Conservation (phyloP, 1,284 basidiomycete genomes). For the Coriolopsis trogii region DNA sequence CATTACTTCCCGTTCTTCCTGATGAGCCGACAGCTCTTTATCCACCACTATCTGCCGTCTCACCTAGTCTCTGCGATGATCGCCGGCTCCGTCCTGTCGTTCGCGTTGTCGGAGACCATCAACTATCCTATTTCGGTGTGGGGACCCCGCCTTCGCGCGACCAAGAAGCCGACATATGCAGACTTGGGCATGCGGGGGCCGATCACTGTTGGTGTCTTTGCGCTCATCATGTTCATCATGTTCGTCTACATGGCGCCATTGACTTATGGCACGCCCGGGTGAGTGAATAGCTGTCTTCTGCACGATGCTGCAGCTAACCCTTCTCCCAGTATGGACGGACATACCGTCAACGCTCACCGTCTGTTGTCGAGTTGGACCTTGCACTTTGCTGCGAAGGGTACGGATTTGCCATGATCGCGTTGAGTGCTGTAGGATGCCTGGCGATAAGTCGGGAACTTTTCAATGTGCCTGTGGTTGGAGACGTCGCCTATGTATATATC, state of each 20-base stretch:
- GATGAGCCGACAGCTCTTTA: conserved; percentile 95
- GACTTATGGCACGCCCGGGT: conserved; percentile 93
- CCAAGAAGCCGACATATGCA: conserved; percentile 65
- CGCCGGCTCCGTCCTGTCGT: conserved; percentile 91
- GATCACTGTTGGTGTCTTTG: conserved; percentile 60
- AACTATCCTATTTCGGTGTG: conserved; percentile 87
- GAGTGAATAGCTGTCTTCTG: conserved; percentile 37
- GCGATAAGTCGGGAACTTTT: too few species aligned
- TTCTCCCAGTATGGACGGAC: conserved; percentile 64
- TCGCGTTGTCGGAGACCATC: conserved; percentile 89
- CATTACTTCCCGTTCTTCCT: conserved; percentile 99
- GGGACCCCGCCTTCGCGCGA: conserved; percentile 51
- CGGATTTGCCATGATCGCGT: conserved; percentile 8
- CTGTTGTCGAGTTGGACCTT: conserved; percentile 80
- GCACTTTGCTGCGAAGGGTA: conserved; percentile 76
- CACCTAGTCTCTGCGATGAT: conserved; percentile 91
- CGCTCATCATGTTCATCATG: conserved; percentile 64
- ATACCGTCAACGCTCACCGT: conserved; percentile 72
- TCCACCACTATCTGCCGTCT: conserved; percentile 98
- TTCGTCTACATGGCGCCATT: conserved; percentile 83
- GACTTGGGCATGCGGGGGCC: conserved; percentile 74
- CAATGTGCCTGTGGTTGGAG: not conserved
- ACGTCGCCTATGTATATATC: not conserved
- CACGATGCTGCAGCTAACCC: conserved; percentile 16
- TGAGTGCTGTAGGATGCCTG: too few species aligned